Base-by-base conservation (phyloP, 2,329 filamentous ascomycete species). In the Aspergillaceae sp. region DNA sequence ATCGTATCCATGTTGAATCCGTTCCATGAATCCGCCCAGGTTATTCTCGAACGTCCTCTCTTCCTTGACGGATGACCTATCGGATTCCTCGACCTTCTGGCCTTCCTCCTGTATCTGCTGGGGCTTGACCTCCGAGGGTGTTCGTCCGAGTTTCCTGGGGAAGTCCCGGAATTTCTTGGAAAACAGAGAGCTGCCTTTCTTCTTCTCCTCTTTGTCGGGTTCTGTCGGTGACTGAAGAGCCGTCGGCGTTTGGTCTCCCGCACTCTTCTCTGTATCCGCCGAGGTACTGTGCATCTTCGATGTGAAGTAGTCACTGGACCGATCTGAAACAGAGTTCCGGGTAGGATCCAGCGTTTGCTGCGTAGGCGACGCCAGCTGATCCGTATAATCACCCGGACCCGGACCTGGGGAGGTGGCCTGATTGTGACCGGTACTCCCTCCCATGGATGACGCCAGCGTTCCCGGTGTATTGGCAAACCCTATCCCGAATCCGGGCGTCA, bases 141-240 rank as follows among this genome's bases (percentile, higher is more conserved):
- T 78, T 10, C 87, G 79, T 8, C 82, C 82, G 9, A 91, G 74
- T 67, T 94, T 95, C 73, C 94, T 96, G 58, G 83, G 84, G 55
- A 67, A 77, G 50, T 75, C 78, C 79, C 85, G 82, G 65, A 94
- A 90, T 57, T 87, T 87, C 70, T 90, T 92, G 38, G 85, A 82
- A 62, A 94, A 94, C 4, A 87, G 72, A 2, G 78, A 83, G 46
- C 74, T 56, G 2, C 60, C 64, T 43, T 68, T 69, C 50, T 78
- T 77, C 52, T 86, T 83, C 54, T 80, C 78, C 59, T 81, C 71
- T 64, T 84, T 75, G 48, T 80, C 71, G 45, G 74, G 69, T 41
- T 76, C 80, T n/a, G 67, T 71, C 1, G 78, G 76, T 7, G 77
- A 74, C 51, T 72, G 68, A 32, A 67, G 70, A 10, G 74, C 72